phyloP scores from a whole-genome alignment of 2,329 filamentous ascomycete species.

The Aspergillus tubingensis region DNA sequence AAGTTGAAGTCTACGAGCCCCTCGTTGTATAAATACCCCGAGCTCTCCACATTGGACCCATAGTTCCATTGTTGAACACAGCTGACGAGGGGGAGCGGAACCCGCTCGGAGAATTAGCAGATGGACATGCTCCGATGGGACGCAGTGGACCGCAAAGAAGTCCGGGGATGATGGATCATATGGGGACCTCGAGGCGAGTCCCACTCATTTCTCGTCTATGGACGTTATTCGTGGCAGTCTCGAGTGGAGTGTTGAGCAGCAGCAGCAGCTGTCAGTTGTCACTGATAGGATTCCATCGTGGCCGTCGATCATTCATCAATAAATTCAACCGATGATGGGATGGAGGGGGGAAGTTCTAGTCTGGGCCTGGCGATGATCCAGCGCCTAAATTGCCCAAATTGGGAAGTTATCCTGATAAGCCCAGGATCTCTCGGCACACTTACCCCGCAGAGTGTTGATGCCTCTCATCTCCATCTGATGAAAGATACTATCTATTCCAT shows the following conservation, averaged over 20 bases:
- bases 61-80: not conserved
- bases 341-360: not conserved
- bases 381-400: not conserved
- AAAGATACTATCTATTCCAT: too few species aligned
- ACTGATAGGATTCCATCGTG: not conserved
- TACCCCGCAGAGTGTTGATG: too few species aligned
- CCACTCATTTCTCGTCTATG: not conserved
- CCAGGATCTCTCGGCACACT: not conserved
- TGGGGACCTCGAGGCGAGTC: not conserved
- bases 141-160: not conserved
- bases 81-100: not conserved
- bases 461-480: too few species aligned
- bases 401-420: not conserved
- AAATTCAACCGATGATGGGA: not conserved
- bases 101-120: not conserved
- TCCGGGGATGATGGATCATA: not conserved
- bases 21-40: slow-evolving; percentile 1
- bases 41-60: not conserved
- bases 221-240: too few species aligned
- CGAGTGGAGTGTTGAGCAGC: not conserved
- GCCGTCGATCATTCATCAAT: not conserved
- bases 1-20: not conserved
- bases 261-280: not conserved
- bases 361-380: not conserved
- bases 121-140: not conserved